These are phyloP conservation scores for Neonectria faginata DNA, from an alignment of 2,329 filamentous ascomycete genomes.

Conservation along the genomic window DNA sequence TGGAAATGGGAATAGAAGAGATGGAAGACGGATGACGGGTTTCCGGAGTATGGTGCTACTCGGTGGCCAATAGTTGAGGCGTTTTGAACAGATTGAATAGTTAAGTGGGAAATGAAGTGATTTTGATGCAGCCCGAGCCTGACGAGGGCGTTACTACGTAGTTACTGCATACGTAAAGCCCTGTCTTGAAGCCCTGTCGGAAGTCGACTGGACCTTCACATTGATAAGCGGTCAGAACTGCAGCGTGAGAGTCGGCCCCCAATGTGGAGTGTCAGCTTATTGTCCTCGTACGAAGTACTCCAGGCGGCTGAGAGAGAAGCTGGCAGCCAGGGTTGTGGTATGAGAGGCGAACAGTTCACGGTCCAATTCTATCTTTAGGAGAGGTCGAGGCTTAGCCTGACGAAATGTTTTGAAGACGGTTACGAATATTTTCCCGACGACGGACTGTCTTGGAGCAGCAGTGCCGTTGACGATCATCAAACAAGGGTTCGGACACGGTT, in stretches of 20 bases:
- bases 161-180: neutral
- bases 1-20: neutral
- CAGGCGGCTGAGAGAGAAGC: neutral
- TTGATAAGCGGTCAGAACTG: neutral
- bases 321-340: neutral
- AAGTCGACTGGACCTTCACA: neutral
- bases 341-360: constrained; percentile 5
- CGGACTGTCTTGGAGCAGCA: neutral
- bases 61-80: neutral
- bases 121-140: neutral
- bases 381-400: neutral
- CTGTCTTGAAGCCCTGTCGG: neutral
- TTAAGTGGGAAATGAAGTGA: neutral
- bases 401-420: neutral
- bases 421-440: constrained; percentile 1
- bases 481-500: constrained; percentile 13
- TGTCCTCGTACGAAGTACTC: neutral
- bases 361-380: neutral
- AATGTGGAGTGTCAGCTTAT: constrained; percentile 30
- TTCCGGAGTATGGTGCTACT: neutral
- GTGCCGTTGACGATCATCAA: constrained; percentile 21
- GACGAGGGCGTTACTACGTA: neutral
- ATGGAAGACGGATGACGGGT: neutral
- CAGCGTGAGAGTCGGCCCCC: constrained; percentile 1
- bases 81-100: neutral